Percentiles rank a stretch among this genome's conserved stretches.
Conservation (phyloP, 192 early-diverging fungal species). For the Fimicolochytrium jonesii region DNA sequence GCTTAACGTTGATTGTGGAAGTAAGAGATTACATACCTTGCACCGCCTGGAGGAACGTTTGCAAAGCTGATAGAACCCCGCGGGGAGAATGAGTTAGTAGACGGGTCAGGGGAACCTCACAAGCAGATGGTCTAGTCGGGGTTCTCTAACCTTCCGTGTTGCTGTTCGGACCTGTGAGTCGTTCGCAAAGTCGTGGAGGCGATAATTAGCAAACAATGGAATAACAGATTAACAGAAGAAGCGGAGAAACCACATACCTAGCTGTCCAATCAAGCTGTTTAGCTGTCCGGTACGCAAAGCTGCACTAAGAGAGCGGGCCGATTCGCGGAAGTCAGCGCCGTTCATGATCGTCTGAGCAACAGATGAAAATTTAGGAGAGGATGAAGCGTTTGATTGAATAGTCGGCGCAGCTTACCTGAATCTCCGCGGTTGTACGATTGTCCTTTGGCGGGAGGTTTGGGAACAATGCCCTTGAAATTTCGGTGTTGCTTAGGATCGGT, state of each 20-base stretch:
- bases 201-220: too few species aligned
- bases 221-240: too few species aligned
- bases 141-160: constrained; percentile 13
- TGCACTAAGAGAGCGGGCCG: constrained; percentile 15
- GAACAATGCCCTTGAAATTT: constrained; percentile 24
- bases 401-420: constrained; percentile 1
- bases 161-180: background rate
- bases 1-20: background rate
- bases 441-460: constrained; percentile 20
- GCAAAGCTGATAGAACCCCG: background rate
- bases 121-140: background rate
- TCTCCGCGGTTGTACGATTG: constrained; percentile 15
- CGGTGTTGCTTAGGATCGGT: constrained; percentile 21
- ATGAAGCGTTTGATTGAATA: background rate
- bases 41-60: constrained; percentile 16
- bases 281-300: constrained; percentile 24
- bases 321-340: constrained; percentile 3
- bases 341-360: constrained; percentile 12
- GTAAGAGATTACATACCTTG: constrained; percentile 4
- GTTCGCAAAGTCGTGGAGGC: too few species aligned
- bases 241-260: constrained; percentile 10
- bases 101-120: background rate
- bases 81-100: background rate
- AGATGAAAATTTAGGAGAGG: background rate
- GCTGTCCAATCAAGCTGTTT: background rate